Base-by-base conservation (phyloP, 2,329 filamentous ascomycete genomes). In the Botrytis paeoniae region DNA sequence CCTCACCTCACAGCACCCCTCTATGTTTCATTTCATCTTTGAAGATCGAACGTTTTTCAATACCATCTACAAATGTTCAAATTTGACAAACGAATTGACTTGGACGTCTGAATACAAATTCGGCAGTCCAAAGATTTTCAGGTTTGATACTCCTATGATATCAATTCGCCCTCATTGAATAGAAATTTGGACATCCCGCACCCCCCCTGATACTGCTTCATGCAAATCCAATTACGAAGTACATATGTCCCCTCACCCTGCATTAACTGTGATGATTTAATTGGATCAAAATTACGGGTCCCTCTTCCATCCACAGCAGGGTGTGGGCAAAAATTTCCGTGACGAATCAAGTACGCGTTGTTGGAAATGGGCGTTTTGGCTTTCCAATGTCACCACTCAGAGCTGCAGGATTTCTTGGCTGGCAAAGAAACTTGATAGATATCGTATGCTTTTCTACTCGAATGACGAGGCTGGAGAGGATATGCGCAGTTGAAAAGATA, bases 171-270 rank as follows among this genome's bases (percentile, higher is more conserved):
- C 25, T 51, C 69, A 22, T 39, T 43, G 32, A 43, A 48, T 41
- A 32, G 16, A 54, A 41, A 35, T 22, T 66, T 60, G 39, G 35
- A 25, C 29, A 2, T 29, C 35, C 45, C 48, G 29, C 29, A 37
- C 43, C 39, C 37, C 39, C 68, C 61, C n/a, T 68, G 48, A 39
- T 69, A 60, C 45, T 68, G 41, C 70, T 65, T 71, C 37, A 66
- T 71, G 70, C 37, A 70, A 63, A 57, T 51, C 29, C n/a, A 66
- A 71, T 71, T 66, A 66, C 20, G 45, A 54, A 64, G 61, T 66
- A 71, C 48, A 57, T 66, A 54, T 57, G 22, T 37, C 7, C 60
- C 14, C 64, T 68, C 48, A 57, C 48, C 35, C n/a, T 54, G 25
- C 48, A 68, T 68, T 9, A 41, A 35, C 48, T 16, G 64, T 68